phyloP scores from a whole-genome alignment of 495 filamentous ascomycete species.

The Penicillium silybi region DNA sequence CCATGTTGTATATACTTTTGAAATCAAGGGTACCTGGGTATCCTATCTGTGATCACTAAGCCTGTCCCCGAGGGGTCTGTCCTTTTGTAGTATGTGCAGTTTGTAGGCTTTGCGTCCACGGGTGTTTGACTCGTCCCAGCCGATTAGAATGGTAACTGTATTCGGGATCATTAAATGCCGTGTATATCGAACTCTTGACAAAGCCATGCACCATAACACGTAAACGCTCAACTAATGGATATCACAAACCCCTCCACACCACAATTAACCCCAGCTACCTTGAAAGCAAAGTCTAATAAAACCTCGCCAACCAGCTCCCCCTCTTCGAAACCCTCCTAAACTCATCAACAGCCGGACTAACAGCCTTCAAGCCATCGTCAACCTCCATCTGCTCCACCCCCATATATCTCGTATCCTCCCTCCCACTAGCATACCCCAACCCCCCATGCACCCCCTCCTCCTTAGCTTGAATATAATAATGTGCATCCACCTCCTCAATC shows the following conservation, averaged over 20 bases:
- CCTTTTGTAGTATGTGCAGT: neutral
- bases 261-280: neutral
- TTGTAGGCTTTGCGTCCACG: neutral
- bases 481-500: conserved; percentile 35
- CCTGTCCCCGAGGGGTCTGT: neutral
- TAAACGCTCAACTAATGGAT: neutral
- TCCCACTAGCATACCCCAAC: neutral
- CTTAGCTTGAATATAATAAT: conserved; percentile 37
- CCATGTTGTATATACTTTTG: conserved; percentile 4
- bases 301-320: conserved; percentile 21
- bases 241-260: neutral
- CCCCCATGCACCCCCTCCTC: conserved; percentile 16
- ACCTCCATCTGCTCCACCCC: conserved; percentile 16
- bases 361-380: conserved; percentile 14
- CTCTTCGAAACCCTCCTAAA: conserved; percentile 28
- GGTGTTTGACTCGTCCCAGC: no score
- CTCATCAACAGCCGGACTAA: conserved; percentile 32
- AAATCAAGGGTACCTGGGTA: conserved; percentile 1
- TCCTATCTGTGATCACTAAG: neutral
- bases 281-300: conserved; percentile 23
- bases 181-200: neutral
- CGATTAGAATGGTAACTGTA: no score
- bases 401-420: neutral
- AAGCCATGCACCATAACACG: neutral
- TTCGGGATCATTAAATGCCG: no score